Evolutionary conservation across 257 asterid genomes (phyloP), one percentile per base, ranked within the genome.

Genomic region (Coffea eugenioides): DNA sequence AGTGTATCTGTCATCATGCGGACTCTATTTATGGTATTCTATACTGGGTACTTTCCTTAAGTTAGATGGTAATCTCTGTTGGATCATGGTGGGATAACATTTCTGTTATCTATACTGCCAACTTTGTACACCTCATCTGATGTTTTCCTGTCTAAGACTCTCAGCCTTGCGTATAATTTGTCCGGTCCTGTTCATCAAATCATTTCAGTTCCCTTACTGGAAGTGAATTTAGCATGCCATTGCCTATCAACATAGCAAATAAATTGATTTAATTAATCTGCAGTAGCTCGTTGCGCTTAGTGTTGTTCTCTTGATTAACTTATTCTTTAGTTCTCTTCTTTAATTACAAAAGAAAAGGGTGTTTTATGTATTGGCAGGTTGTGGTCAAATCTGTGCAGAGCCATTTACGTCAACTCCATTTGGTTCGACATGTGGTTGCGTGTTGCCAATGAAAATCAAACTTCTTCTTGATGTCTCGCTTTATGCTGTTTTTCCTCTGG

Each of bases 341-440:
- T 57, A 56, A 27, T 79, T 67, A 36, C 79, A 56, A 74, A n/a
- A 62, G 71, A 62, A 71, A 78, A 70, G 73, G 77, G 68, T 39
- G 79, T 83, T 57, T 54, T 70, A 71, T 69, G 71, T 77, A 82
- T 61, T 87, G 79, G 78, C 95, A 96, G 99, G 93, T 81, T 96
- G 99, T 77, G 93, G 90, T 84, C 97, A 91, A 87, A 87, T 86
- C 77, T 96, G 99, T 82, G 82, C 83, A 56, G 97, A 92, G 80
- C 99, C 97, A 76, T 90, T 94, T 80, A 90, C 98, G 74, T 84
- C 97, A 39, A 88, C 93, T 71, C 95, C 97, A 73, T 82, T 88
- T 77, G 97, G 95, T 80, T 92, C 97, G 74, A 94, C 95, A n/a
- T 96, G 99, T 86, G 91, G 90, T 77, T 96, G 99, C 75, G 97